Percentiles rank a stretch among this genome's conserved stretches.
These are phyloP conservation scores for Erodium texanum DNA, from an alignment of 441 rosid species.

Conservation along the genomic window DNA sequence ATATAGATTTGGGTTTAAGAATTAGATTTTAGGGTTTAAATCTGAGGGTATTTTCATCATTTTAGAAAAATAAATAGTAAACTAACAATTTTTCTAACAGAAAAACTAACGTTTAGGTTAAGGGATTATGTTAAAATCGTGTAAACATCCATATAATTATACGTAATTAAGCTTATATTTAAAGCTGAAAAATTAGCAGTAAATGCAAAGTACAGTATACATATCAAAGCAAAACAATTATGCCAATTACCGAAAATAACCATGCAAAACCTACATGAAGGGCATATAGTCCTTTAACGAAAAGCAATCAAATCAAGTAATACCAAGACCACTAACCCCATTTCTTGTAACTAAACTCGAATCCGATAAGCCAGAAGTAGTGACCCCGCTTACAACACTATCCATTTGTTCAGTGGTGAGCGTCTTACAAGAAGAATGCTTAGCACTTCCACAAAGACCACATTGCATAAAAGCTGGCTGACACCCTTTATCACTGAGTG, in stretches of 20 bases:
- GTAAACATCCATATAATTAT: too few relatives aligned
- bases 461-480: conserved; percentile 32
- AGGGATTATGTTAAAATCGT: too few relatives aligned
- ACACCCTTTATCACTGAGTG: conserved; percentile 38
- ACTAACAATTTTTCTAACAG: too few relatives aligned
- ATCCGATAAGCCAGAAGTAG: conserved; percentile 28
- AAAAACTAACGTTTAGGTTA: too few relatives aligned
- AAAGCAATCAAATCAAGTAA: conserved; percentile 9
- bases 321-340: conserved; percentile 11
- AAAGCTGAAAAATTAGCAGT: not conserved
- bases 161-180: too few relatives aligned
- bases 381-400: conserved; percentile 19
- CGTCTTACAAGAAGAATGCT: conserved; percentile 41
- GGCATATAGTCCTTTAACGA: not conserved
- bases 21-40: too few relatives aligned
- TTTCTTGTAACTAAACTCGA: conserved; percentile 13
- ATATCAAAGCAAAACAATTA: conserved; percentile 2
- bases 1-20: too few relatives aligned
- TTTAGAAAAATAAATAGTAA: too few relatives aligned
- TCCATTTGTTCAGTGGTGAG: conserved; percentile 39
- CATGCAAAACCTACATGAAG: not conserved
- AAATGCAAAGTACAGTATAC: not conserved
- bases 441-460: conserved; percentile 39
- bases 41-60: too few relatives aligned
- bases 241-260: not conserved